Evolutionary conservation across 1,284 basidiomycete species (phyloP).

Genomic region (Malassezia sympodialis): DNA sequence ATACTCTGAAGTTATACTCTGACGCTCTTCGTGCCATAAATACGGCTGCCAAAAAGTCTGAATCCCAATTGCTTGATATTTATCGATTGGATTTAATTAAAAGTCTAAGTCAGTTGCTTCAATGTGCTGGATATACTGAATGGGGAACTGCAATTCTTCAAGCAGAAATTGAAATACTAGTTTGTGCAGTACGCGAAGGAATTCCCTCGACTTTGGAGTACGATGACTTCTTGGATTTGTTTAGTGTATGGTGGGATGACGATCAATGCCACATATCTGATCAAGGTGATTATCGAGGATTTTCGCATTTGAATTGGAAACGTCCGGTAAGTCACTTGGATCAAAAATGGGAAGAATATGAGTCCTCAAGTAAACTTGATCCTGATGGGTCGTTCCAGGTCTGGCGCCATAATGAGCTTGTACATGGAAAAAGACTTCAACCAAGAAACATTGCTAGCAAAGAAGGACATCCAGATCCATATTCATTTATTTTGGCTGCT

Average conservation of each 20-base stretch:
- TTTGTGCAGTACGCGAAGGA: neutral
- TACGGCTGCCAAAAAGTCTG: neutral
- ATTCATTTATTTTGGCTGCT: constrained; percentile 1
- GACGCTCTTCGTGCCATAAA: neutral
- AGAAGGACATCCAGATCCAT: constrained; percentile 2
- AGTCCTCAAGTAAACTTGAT: neutral
- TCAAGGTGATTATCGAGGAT: neutral
- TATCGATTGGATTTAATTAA: neutral
- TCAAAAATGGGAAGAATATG: neutral
- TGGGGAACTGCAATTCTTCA: constrained; percentile 4
- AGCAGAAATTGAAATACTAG: constrained; percentile 4
- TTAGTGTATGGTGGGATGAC: constrained; percentile 14
- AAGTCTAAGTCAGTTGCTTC: neutral
- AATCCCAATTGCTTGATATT: neutral
- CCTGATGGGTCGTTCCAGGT: neutral
- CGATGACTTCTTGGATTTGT: neutral
- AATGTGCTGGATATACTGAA: constrained; percentile 10
- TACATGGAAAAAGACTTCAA: neutral
- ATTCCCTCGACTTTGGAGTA: neutral
- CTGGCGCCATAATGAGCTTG: neutral
- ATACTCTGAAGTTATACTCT: neutral
- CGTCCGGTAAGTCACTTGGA: neutral
- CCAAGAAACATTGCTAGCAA: neutral
- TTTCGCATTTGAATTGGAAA: neutral
- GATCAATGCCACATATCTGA: constrained; percentile 5